A percentile compares a stretch with the other conserved stretches of the same genome.
Conservation (phyloP, 129 eudicot species). For the Erigeron canadensis region DNA sequence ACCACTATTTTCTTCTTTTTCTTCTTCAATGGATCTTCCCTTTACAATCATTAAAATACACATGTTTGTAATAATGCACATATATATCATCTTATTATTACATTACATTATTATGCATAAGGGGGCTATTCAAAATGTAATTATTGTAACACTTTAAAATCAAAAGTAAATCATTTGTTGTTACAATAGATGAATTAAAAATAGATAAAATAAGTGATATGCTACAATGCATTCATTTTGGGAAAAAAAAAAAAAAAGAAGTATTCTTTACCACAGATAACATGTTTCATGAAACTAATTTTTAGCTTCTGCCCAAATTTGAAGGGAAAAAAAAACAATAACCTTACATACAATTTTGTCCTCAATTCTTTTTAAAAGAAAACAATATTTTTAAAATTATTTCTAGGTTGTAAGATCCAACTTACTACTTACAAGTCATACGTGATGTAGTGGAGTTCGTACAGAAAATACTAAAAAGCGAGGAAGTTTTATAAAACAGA, state of each 20-base stretch:
- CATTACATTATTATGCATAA: constrained; percentile 1
- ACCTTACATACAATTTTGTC: too few species aligned
- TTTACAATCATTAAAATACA: constrained; percentile 29
- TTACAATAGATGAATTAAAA: background rate
- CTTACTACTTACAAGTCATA: too few species aligned
- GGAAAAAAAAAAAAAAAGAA: background rate
- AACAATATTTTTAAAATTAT: too few species aligned
- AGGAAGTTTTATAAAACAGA: too few species aligned
- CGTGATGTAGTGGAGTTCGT: too few species aligned
- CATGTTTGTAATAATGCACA: constrained; percentile 10
- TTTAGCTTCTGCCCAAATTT: too few species aligned
- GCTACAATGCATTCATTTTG: background rate
- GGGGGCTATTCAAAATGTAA: background rate
- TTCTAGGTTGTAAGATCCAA: too few species aligned
- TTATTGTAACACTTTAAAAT: background rate
- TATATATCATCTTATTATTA: background rate
- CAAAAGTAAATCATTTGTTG: background rate
- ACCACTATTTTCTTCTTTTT: constrained; percentile 9
- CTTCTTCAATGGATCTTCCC: constrained; percentile 15
- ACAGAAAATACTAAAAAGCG: too few species aligned
- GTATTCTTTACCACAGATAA: too few species aligned
- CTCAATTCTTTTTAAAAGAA: too few species aligned
- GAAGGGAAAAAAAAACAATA: too few species aligned
- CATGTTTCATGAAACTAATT: too few species aligned
- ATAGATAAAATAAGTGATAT: background rate